A percentile compares a stretch with the other conserved stretches of the same genome.
These are phyloP conservation scores for Rhododendron ovatum DNA, from an alignment of 148 eudicot genomes.

Conservation along the genomic window DNA sequence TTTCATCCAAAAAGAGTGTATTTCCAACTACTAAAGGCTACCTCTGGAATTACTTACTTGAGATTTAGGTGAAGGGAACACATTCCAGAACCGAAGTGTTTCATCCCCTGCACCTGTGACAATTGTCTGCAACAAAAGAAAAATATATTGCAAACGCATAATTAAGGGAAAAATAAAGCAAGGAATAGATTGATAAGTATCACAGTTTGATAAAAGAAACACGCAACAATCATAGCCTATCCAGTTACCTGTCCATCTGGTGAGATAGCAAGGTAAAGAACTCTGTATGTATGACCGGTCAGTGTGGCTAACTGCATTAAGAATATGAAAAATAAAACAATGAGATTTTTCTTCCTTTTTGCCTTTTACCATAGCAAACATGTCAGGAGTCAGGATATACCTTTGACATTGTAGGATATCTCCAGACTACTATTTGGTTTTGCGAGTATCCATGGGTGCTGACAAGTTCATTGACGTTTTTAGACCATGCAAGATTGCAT, in stretches of 20 bases:
- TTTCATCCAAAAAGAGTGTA: neutral
- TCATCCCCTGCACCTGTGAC: slow-evolving; percentile 98
- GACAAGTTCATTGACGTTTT: slow-evolving; percentile 84
- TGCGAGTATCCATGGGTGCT: slow-evolving; percentile 97
- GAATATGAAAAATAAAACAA: neutral
- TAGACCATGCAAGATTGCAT: slow-evolving; percentile 94
- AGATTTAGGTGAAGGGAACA: slow-evolving; percentile 84
- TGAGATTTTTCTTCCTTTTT: neutral
- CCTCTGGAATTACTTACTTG: slow-evolving; percentile 40
- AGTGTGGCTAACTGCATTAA: slow-evolving; percentile 70
- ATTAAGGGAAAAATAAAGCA: neutral
- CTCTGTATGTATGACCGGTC: slow-evolving; percentile 79
- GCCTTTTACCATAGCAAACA: neutral
- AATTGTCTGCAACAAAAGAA: slow-evolving; percentile 56
- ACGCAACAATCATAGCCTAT: neutral
- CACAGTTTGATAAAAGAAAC: neutral
- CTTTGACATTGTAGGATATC: slow-evolving; percentile 92
- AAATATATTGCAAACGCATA: neutral
- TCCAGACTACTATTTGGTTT: slow-evolving; percentile 87
- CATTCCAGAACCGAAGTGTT: slow-evolving; percentile 92
- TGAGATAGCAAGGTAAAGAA: slow-evolving; percentile 81
- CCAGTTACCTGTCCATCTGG: slow-evolving; percentile 85
- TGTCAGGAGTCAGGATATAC: slow-evolving; percentile 20
- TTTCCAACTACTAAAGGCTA: neutral
- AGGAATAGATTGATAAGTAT: neutral